Percentiles rank a stretch among this genome's conserved stretches.
These are phyloP conservation scores for Colletotrichum sp. DNA, from an alignment of 2,329 filamentous ascomycete species.

Conservation along the genomic window DNA sequence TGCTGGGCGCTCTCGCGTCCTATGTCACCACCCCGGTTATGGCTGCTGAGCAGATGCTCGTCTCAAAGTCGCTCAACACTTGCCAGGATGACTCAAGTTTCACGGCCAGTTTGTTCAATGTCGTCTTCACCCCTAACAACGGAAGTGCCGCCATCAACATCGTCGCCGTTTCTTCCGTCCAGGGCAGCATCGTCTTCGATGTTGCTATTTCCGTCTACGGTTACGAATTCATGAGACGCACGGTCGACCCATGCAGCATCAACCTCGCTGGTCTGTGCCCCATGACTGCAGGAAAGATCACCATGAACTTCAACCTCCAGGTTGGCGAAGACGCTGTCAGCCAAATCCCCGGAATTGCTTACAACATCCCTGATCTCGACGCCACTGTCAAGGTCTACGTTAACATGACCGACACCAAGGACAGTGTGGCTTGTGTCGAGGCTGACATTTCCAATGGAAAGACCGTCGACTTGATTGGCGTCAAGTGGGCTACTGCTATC, in stretches of 20 bases:
- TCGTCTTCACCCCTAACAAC: slow-evolving; percentile 80
- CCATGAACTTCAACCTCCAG: slow-evolving; percentile 73
- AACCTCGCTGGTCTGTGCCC: slow-evolving; percentile 82
- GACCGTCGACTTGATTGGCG: slow-evolving; percentile 86
- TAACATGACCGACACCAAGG: slow-evolving; percentile 67
- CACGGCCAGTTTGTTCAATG: slow-evolving; percentile 87
- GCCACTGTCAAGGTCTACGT: slow-evolving; percentile 83
- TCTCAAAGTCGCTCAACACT: slow-evolving; percentile 82
- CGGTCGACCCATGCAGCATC: slow-evolving; percentile 76
- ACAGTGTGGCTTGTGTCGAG: slow-evolving; percentile 83
- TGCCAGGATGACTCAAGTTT: slow-evolving; percentile 88
- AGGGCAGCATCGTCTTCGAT: slow-evolving; percentile 81
- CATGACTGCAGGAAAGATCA: slow-evolving; percentile 85
- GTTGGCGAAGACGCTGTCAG: slow-evolving; percentile 62
- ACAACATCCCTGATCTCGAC: slow-evolving; percentile 89
- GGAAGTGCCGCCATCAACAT: slow-evolving; percentile 75
- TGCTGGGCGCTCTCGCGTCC: slow-evolving; percentile 50
- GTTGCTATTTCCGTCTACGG: slow-evolving; percentile 83
- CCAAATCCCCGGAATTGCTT: slow-evolving; percentile 82
- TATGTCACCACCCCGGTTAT: slow-evolving; percentile 46
- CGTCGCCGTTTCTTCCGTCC: slow-evolving; percentile 80
- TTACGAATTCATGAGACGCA: slow-evolving; percentile 70
- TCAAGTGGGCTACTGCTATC: slow-evolving; percentile 88
- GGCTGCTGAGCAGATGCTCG: slow-evolving; percentile 70
- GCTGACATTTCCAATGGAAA: slow-evolving; percentile 89